Evolutionary conservation across 164 flowering plant species (phyloP).

Genomic region (Vitis rotundifolia): DNA sequence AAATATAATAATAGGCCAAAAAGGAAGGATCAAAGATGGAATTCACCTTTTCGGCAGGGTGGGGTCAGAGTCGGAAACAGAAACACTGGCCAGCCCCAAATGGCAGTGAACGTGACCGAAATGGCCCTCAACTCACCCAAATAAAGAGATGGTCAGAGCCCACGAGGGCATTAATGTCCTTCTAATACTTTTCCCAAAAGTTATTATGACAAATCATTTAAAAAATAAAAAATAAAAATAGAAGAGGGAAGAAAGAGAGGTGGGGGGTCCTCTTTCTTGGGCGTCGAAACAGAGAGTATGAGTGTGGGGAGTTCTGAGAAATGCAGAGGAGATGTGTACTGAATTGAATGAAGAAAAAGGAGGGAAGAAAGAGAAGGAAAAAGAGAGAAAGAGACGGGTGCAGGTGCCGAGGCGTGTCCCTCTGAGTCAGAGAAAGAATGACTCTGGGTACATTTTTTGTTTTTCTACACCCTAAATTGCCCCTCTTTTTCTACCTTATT

Average conservation of each 20-base stretch:
- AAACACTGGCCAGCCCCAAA: no score
- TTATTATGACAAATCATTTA: no score
- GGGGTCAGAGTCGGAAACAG: neutral
- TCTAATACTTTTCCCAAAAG: neutral
- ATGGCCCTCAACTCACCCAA: neutral
- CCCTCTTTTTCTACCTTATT: no score
- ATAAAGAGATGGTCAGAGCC: neutral
- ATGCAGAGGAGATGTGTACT: no score
- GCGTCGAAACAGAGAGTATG: no score
- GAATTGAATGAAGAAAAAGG: neutral
- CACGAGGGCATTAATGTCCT: constrained; percentile 1
- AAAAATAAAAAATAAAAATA: no score
- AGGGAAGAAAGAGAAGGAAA: neutral
- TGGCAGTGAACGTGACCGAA: no score
- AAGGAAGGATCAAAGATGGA: neutral
- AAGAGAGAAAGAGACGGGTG: constrained; percentile 9
- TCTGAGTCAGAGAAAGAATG: constrained; percentile 14
- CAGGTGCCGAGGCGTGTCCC: constrained; percentile 23
- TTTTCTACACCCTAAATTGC: no score
- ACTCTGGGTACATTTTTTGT: no score
- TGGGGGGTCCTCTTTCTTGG: no score
- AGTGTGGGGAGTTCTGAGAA: no score
- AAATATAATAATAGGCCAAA: neutral
- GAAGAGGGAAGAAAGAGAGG: no score
- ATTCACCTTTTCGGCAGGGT: neutral